Base-by-base conservation (phyloP, 2,329 filamentous ascomycete species). In the Ascochyta rabiei region DNA sequence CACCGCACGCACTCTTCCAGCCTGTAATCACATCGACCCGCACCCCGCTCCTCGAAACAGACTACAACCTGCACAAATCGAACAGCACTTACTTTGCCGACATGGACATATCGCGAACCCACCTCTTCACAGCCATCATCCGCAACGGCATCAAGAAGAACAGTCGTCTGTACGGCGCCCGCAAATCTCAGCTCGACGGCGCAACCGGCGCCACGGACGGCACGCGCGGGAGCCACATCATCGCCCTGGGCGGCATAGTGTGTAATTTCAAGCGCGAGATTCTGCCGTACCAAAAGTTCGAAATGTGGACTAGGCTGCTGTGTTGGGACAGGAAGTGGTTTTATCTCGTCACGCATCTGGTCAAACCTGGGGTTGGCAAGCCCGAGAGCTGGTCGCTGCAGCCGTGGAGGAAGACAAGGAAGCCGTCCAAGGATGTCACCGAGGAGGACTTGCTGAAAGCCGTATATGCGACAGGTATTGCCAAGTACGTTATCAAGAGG, bases 31-130 rank as follows among this genome's bases (percentile, higher is more conserved):
- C 87, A 15, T 79, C 81, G 34, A 85, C 88, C 6, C 85, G 86
- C 68, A 84, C 88, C 13, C 84, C 89, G 1, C 77, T 89, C 48
- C 82, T 89, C 63, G 91, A 96, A 76, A 91, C 88, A 67, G 93
- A 96, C 77, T 91, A 92, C 79, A 93, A 95, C 77, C 70, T 91
- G 38, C 89, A 93, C 81, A 92, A 93, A 73, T 87, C 87, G 58
- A 91, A 92, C 78, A 86, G 84, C 64, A 96, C 92, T 26, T 96
- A 96, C 79, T 96, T 96, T 72, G 81, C 86, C 62, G 91, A 96
- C 75, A 86, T 96, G 62, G 92, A 96, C 75, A 84, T 93, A 56
- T 86, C 89, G 34, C 89, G 95, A 52, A 89, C 89, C 0, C 90
- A 96, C 61, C 84, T 95, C 8, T 86, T 96, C 48, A 88, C 86